These are phyloP conservation scores for Dacryopinax spathularia DNA, from an alignment of 768 basidiomycete species.

Conservation along the genomic window DNA sequence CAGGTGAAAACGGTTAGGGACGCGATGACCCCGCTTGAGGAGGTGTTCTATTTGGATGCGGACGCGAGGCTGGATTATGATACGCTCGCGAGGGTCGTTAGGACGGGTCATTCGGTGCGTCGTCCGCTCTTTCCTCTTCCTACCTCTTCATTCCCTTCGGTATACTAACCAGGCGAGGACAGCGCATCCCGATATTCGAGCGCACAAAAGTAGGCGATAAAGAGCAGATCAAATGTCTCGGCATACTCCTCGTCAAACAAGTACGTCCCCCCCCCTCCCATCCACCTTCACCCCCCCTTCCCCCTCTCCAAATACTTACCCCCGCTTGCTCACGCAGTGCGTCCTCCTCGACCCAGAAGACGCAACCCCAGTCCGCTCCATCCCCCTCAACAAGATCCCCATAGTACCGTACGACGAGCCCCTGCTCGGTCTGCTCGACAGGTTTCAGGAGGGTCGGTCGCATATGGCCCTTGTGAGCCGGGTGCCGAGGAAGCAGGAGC, in stretches of 20 bases:
- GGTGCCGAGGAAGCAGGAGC: slow-evolving; percentile 33
- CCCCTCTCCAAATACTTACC: not conserved
- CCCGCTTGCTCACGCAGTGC: slow-evolving; percentile 28
- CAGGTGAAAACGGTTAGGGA: slow-evolving; percentile 69
- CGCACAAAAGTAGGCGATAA: slow-evolving; percentile 8
- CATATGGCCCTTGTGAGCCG: slow-evolving; percentile 86
- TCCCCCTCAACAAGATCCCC: slow-evolving; percentile 75
- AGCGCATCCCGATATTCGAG: slow-evolving; percentile 7
- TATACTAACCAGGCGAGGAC: slow-evolving; percentile 12
- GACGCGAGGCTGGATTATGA: slow-evolving; percentile 71
- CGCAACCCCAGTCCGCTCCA: slow-evolving; percentile 63
- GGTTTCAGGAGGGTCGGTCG: slow-evolving; percentile 77
- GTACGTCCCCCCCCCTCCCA: too few relatives aligned
- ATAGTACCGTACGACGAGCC: slow-evolving; percentile 79
- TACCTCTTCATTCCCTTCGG: slow-evolving; percentile 11
- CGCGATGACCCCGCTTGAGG: slow-evolving; percentile 68
- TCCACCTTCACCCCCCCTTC: too few relatives aligned
- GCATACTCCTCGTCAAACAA: slow-evolving; percentile 77
- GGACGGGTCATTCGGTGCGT: slow-evolving; percentile 64
- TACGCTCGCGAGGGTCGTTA: slow-evolving; percentile 57
- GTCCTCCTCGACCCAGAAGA: slow-evolving; percentile 81
- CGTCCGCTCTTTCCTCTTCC: slow-evolving; percentile 38
- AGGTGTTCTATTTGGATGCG: slow-evolving; percentile 80
- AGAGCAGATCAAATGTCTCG: slow-evolving; percentile 68
- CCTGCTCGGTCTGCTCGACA: slow-evolving; percentile 69